phyloP scores from a whole-genome alignment of 805 yeast genomes.

The Kuraishia hungarica region DNA sequence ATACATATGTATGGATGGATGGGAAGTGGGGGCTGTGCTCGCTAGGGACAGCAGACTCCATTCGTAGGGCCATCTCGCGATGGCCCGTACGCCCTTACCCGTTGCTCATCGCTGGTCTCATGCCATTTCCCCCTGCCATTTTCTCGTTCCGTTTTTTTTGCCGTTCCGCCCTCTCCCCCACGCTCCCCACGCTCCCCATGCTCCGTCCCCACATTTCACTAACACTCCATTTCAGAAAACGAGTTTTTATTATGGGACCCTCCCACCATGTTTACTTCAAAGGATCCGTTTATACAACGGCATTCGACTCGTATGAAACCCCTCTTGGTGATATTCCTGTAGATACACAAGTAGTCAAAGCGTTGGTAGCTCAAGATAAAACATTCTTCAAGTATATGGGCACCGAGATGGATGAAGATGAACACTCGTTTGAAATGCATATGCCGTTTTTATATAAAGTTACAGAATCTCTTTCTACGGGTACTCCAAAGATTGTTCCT shows the following conservation, averaged over 20 bases:
- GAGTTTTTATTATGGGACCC: slow-evolving; percentile 84
- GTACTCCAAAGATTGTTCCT: slow-evolving; percentile 54
- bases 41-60: no score
- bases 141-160: no score
- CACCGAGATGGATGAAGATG: slow-evolving; percentile 60
- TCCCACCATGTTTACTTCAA: slow-evolving; percentile 82
- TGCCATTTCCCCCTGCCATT: no score
- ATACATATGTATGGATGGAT: no score
- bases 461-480: slow-evolving; percentile 22
- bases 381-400: slow-evolving; percentile 48
- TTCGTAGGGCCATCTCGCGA: neutral
- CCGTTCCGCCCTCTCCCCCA: no score
- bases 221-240: slow-evolving; percentile 31
- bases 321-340: slow-evolving; percentile 75
- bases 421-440: slow-evolving; percentile 95
- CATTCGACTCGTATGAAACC: slow-evolving; percentile 54
- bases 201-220: no score
- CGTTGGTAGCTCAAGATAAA: slow-evolving; percentile 25
- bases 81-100: no score
- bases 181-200: no score
- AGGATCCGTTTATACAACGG: slow-evolving; percentile 46
- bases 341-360: slow-evolving; percentile 38
- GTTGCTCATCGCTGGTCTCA: no score
- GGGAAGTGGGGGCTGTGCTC: no score
- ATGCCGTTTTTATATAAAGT: slow-evolving; percentile 60